Evolutionary conservation across 768 basidiomycete genomes (phyloP).

Genomic region (Serpula lacrymans): DNA sequence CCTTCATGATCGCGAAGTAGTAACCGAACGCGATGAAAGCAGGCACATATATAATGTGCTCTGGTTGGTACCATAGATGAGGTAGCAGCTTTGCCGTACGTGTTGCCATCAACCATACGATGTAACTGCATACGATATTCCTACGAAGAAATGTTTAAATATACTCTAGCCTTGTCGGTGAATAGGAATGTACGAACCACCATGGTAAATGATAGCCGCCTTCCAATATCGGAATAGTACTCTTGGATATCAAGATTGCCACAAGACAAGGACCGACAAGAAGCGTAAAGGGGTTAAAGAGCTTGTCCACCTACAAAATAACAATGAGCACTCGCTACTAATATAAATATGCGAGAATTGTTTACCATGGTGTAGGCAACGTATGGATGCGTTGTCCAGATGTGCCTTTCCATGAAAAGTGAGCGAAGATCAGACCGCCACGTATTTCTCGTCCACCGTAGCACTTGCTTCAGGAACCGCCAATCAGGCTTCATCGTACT

Average conservation of each 20-base stretch:
- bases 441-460: constrained; percentile 92
- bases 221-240: constrained; percentile 58
- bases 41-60: constrained; percentile 79
- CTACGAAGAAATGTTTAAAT: constrained; percentile 28
- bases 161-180: not conserved
- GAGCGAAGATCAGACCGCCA: constrained; percentile 89
- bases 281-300: constrained; percentile 84
- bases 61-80: constrained; percentile 74
- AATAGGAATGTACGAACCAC: constrained; percentile 51
- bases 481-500: constrained; percentile 97
- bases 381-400: constrained; percentile 85
- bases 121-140: constrained; percentile 67
- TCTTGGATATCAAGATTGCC: constrained; percentile 72
- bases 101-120: constrained; percentile 67
- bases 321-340: not conserved
- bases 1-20: constrained; percentile 93
- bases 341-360: constrained; percentile 21
- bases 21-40: constrained; percentile 89
- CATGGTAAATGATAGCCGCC: constrained; percentile 81
- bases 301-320: constrained; percentile 65
- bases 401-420: constrained; percentile 81
- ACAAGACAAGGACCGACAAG: constrained; percentile 83
- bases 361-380: constrained; percentile 80
- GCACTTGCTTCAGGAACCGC: constrained; percentile 91
- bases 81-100: constrained; percentile 79